Evolutionary conservation across 2,329 filamentous ascomycete species (phyloP), one percentile per base, ranked within the genome.

Genomic region (Cephalotrichum gorgonifer): DNA sequence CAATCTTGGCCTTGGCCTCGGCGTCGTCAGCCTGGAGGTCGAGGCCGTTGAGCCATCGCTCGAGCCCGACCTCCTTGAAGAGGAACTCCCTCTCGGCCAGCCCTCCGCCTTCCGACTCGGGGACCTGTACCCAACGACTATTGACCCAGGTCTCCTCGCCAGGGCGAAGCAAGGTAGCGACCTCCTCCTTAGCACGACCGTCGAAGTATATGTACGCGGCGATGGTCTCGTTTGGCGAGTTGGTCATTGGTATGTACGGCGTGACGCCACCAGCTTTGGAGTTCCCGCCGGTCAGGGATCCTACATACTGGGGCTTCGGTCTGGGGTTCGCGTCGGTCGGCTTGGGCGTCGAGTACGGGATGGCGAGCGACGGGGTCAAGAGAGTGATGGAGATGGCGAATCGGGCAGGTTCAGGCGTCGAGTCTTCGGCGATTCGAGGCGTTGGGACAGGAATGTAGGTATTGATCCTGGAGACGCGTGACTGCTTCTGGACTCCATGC

Each of bases 121-220:
- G 88, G 6, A 98, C 82, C 62, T 94, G 91, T 45, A 98, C 93
- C 93, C 93, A 98, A 58, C 93, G 78, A 50, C 89, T 96, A 62
- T 97, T 98, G 23, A 98, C 94, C 93, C 93, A 98, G 2, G 93
- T 98, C 69, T 98, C 93, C 63, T 97, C 93, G 23, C 93, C 91
- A 12, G 90, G 85, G 49, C 93, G 78, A 47, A 98, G 73, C 50
- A 98, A 72, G 12, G 93, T 98, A 47, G 93, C 93, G 3, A 98
- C 94, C 69, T 98, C 93, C 64, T 98, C 93, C 65, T 98, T 98
- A 52, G 80, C 79, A 54, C 93, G 78, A 17, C 93, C 93, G 66
- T 98, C 93, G 62, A 98, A 98, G 70, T 98, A 98, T 58, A 98
- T 97, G 66, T 98, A 98, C 33, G 91, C 93, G 28, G 93, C 93